Evolutionary conservation across 805 yeast genomes (phyloP).

Genomic region (Ogataea nonfermentans): DNA sequence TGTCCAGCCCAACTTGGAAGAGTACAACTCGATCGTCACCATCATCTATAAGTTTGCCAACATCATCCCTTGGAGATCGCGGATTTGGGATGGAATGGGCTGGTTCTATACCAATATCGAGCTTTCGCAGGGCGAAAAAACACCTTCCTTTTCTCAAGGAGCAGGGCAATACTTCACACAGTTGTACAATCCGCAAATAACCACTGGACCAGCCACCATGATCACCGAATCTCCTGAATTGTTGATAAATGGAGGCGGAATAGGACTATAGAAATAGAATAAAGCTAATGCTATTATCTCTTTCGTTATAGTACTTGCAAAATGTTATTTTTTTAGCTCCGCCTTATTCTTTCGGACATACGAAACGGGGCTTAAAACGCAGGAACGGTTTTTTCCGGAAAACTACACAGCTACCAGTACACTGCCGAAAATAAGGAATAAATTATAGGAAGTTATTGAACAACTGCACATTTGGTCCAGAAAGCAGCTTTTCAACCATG

Average conservation of each 20-base stretch:
- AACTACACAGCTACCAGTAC: no score
- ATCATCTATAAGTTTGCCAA: constrained; percentile 14
- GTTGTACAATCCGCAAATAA: constrained; percentile 12
- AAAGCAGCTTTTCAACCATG: constrained; percentile 3
- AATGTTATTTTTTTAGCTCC: no score
- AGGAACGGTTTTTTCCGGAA: no score
- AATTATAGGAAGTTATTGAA: no score
- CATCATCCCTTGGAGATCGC: constrained; percentile 15
- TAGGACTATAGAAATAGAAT: not conserved
- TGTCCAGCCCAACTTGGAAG: constrained; percentile 5
- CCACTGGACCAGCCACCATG: constrained; percentile 4
- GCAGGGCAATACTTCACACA: constrained; percentile 16
- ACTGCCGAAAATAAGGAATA: no score
- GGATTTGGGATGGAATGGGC: constrained; percentile 19
- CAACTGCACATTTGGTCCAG: not conserved
- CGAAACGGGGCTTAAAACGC: no score
- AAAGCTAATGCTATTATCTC: no score
- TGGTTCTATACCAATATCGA: constrained; percentile 17
- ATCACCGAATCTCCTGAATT: constrained; percentile 7
- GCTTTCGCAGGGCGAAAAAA: constrained; percentile 2
- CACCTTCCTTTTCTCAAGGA: constrained; percentile 5
- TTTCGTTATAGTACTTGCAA: no score
- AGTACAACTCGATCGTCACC: constrained; percentile 8
- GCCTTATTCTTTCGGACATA: no score
- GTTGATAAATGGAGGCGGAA: constrained; percentile 5